Evolutionary conservation across 768 basidiomycete genomes (phyloP).

Genomic region (Suillus clintonianus): DNA sequence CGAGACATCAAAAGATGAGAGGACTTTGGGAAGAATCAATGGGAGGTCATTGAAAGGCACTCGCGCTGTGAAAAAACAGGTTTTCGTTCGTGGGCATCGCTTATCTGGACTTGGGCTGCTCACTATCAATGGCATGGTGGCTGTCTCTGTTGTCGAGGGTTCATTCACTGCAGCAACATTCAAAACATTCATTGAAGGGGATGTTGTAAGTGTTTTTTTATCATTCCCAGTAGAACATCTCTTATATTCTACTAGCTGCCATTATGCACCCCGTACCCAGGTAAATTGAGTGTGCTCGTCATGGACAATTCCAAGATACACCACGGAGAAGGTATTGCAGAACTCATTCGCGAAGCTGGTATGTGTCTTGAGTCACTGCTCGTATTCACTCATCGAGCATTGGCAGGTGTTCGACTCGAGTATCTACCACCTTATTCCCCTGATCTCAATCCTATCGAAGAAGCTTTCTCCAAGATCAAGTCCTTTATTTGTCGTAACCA

Average conservation of each 20-base stretch:
- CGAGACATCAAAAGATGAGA: constrained; percentile 35
- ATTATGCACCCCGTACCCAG: constrained; percentile 36
- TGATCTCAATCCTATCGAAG: constrained; percentile 42
- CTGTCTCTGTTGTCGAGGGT: constrained; percentile 29
- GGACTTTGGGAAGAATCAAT: constrained; percentile 17
- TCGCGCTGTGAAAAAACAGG: constrained; percentile 23
- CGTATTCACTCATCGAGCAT: no score
- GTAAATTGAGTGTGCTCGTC: constrained; percentile 35
- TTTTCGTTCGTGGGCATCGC: constrained; percentile 31
- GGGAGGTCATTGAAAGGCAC: constrained; percentile 26
- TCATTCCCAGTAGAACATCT: neutral
- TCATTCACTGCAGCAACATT: constrained; percentile 28
- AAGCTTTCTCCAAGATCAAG: constrained; percentile 41
- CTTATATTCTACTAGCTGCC: constrained; percentile 16
- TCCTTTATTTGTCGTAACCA: constrained; percentile 24
- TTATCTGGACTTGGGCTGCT: constrained; percentile 29
- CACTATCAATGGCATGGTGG: constrained; percentile 33
- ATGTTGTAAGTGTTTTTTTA: neutral
- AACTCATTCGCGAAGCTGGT: constrained; percentile 25
- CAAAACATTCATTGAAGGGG: constrained; percentile 21
- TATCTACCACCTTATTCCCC: constrained; percentile 42
- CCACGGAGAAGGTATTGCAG: constrained; percentile 31
- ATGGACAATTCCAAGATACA: constrained; percentile 43
- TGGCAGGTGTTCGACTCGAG: constrained; percentile 26
- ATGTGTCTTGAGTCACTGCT: neutral